A percentile compares a stretch with the other conserved stretches of the same genome.
Conservation (phyloP, 192 early-diverging fungal species). For the Entomortierella lignicola region DNA sequence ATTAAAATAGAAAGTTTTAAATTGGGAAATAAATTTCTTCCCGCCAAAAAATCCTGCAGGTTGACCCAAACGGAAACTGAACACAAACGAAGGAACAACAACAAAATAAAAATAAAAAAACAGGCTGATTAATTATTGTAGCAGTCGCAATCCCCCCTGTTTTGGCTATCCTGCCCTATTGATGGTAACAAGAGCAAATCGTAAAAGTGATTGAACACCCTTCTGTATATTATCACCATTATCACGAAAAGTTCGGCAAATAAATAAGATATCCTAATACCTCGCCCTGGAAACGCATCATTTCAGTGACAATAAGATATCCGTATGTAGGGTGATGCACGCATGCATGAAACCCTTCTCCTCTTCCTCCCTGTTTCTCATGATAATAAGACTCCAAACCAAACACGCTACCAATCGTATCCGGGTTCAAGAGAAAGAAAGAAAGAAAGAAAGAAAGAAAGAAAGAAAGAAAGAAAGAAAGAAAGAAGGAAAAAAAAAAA, state of each 20-base stretch:
- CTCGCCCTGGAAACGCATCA: conserved; percentile 1
- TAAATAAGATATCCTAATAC: not conserved
- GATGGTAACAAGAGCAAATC: not conserved
- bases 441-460: too few species aligned
- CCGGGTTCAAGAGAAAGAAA: too few species aligned
- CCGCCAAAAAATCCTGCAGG: conserved; percentile 25
- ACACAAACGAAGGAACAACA: not conserved
- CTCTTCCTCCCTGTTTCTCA: not conserved
- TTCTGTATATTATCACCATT: not conserved
- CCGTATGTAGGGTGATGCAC: not conserved
- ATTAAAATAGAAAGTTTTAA: not conserved
- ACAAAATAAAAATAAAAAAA: not conserved
- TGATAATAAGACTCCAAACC: not conserved
- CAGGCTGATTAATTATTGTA: not conserved
- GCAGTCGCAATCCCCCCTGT: not conserved
- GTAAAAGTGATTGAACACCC: not conserved
- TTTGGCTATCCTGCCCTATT: not conserved
- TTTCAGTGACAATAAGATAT: not conserved
- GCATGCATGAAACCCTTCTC: conserved; percentile 6
- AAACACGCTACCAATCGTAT: not conserved
- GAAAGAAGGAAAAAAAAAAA: not conserved
- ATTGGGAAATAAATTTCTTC: conserved; percentile 10
- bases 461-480: too few species aligned
- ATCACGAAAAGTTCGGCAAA: not conserved
- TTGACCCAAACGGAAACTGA: not conserved